Percentiles rank a stretch among this genome's conserved stretches.
These are phyloP conservation scores for Primulina huaijiensis DNA, from an alignment of 257 asterid species.

Conservation along the genomic window DNA sequence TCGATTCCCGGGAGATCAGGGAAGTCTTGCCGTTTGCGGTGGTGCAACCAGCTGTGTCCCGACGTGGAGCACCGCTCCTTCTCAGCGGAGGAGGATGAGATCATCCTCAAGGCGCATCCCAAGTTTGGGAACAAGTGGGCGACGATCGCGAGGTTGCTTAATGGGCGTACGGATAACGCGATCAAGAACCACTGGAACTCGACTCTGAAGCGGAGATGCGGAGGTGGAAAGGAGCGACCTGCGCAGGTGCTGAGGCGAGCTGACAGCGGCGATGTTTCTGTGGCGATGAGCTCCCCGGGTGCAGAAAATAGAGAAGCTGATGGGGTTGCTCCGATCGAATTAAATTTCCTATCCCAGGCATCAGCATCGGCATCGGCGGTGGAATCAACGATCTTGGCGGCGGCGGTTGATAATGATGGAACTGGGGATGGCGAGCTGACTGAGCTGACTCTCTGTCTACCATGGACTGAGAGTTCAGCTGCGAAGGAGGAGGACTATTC, in stretches of 20 bases:
- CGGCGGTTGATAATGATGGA: not conserved
- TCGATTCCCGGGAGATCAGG: conserved; percentile 16
- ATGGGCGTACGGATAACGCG: conserved; percentile 24
- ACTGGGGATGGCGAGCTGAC: conserved; percentile 17
- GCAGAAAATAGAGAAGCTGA: conserved; percentile 12
- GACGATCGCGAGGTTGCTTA: conserved; percentile 19
- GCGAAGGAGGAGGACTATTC: not conserved
- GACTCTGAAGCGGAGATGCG: conserved; percentile 16
- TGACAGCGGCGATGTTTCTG: conserved; percentile 23
- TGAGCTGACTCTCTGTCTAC: conserved; percentile 24
- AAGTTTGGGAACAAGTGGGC: conserved; percentile 19
- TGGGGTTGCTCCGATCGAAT: not conserved
- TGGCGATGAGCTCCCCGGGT: not conserved
- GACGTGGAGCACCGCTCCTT: conserved; percentile 16
- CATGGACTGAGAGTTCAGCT: conserved; percentile 1
- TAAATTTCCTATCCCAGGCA: not conserved
- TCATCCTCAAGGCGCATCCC: conserved; percentile 11
- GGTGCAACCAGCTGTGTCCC: conserved; percentile 18
- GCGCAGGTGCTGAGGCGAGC: conserved; percentile 7
- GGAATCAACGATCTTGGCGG: no score
- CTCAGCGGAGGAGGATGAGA: conserved; percentile 15
- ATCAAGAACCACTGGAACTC: conserved; percentile 23
- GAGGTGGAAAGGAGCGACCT: conserved; percentile 17
- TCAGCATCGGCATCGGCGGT: not conserved
- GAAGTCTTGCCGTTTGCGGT: conserved; percentile 17